phyloP scores from a whole-genome alignment of 495 filamentous ascomycete genomes.

The Hypoxylon intermedium region DNA sequence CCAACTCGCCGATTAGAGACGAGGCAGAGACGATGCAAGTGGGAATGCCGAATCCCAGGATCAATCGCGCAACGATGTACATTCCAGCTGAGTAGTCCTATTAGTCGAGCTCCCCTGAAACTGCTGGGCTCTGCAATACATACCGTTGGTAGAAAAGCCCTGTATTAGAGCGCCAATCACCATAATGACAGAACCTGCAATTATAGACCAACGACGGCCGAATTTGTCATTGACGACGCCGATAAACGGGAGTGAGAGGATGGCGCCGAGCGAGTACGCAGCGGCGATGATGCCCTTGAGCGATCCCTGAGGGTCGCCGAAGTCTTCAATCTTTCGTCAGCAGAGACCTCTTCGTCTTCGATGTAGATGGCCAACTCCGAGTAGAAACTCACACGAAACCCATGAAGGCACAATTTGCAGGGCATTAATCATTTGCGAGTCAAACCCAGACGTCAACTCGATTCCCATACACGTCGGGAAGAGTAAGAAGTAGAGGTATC shows the following conservation, averaged over 20 bases:
- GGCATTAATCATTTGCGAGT: slow-evolving; percentile 70
- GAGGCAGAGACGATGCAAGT: slow-evolving; percentile 69
- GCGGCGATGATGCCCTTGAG: slow-evolving; percentile 56
- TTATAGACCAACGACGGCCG: slow-evolving; percentile 64
- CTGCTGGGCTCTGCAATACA: slow-evolving; percentile 3
- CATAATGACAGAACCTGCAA: slow-evolving; percentile 65
- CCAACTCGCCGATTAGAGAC: slow-evolving; percentile 68
- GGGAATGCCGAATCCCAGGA: slow-evolving; percentile 69
- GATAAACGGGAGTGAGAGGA: slow-evolving; percentile 64
- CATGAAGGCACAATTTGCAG: slow-evolving; percentile 66
- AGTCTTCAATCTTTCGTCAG: slow-evolving; percentile 35
- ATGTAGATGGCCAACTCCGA: neutral
- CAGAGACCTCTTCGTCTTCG: neutral
- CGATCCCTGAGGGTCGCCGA: slow-evolving; percentile 47
- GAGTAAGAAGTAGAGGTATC: slow-evolving; percentile 67
- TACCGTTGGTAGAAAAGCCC: slow-evolving; percentile 51
- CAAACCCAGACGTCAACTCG: slow-evolving; percentile 72
- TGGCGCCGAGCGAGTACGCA: slow-evolving; percentile 62
- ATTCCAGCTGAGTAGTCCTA: slow-evolving; percentile 50
- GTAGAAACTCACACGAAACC: slow-evolving; percentile 56
- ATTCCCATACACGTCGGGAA: slow-evolving; percentile 70
- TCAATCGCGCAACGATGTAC: slow-evolving; percentile 68
- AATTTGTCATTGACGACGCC: slow-evolving; percentile 64
- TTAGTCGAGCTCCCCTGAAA: neutral
- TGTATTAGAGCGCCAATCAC: slow-evolving; percentile 63